Evolutionary conservation across 2,329 filamentous ascomycete species (phyloP).

Genomic region (Pyrenophora seminiperda): DNA sequence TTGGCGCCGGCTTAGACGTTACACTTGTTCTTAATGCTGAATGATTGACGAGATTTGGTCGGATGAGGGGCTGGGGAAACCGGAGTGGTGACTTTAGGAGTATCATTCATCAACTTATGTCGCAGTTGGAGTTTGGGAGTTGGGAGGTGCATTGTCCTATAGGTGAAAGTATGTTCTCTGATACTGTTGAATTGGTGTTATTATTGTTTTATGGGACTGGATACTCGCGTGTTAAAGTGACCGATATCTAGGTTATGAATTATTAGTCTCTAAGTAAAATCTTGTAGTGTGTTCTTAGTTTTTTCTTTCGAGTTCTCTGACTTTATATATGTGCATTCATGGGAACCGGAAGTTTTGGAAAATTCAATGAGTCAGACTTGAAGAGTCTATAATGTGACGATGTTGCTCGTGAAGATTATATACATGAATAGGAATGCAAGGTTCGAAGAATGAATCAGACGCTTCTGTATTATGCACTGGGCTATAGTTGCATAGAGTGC

Average conservation of each 20-base stretch:
- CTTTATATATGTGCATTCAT: background rate
- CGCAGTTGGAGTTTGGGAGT: background rate
- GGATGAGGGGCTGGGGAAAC: too few species aligned
- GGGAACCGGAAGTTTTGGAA: background rate
- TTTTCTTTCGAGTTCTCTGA: too few species aligned
- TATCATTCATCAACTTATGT: background rate
- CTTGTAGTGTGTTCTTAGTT: too few species aligned
- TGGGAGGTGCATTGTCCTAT: background rate
- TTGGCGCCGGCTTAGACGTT: background rate
- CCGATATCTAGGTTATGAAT: background rate
- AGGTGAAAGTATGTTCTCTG: background rate
- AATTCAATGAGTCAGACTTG: background rate
- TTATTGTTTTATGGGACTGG: background rate
- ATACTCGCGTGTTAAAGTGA: background rate
- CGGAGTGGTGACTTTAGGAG: background rate
- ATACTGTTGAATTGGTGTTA: background rate
- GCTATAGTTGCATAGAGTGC: too few species aligned
- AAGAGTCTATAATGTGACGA: too few species aligned
- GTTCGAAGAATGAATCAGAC: too few species aligned
- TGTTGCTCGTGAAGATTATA: too few species aligned
- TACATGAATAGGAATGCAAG: too few species aligned
- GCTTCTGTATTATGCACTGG: too few species aligned
- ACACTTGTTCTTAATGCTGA: constrained; percentile 1
- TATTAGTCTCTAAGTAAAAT: too few species aligned
- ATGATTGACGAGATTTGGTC: background rate